Evolutionary conservation across 2,329 filamentous ascomycete genomes (phyloP).

Genomic region (Neocatenulostroma microsporum): DNA sequence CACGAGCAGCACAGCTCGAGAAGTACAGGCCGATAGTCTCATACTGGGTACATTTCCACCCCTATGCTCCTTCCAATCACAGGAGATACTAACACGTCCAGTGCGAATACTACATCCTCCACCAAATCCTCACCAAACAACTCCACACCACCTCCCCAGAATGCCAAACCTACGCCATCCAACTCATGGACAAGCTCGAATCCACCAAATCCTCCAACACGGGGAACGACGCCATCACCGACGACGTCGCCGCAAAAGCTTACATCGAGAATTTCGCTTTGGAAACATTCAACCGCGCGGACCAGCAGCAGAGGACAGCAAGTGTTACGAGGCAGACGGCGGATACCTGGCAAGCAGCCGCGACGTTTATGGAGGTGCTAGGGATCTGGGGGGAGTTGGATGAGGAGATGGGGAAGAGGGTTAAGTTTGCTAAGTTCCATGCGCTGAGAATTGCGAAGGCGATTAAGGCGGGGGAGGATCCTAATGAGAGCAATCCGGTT

Average conservation of each 20-base stretch:
- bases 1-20: slow-evolving; percentile 76
- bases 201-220: slow-evolving; percentile 65
- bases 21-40: slow-evolving; percentile 70
- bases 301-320: slow-evolving; percentile 71
- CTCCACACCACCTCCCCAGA: slow-evolving; percentile 74
- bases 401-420: slow-evolving; percentile 70
- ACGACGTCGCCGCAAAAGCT: slow-evolving; percentile 78
- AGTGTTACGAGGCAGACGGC: slow-evolving; percentile 65
- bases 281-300: slow-evolving; percentile 77
- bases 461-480: slow-evolving; percentile 81
- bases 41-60: slow-evolving; percentile 63
- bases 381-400: slow-evolving; percentile 75
- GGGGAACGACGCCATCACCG: slow-evolving; percentile 72
- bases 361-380: slow-evolving; percentile 82
- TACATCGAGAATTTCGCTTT: slow-evolving; percentile 92
- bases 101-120: slow-evolving; percentile 76
- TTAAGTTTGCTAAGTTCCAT: slow-evolving; percentile 96
- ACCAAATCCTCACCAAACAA: slow-evolving; percentile 75
- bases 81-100: slow-evolving; percentile 60
- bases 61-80: too few relatives aligned
- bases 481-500: slow-evolving; percentile 81
- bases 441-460: slow-evolving; percentile 84
- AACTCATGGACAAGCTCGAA: slow-evolving; percentile 87
- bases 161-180: slow-evolving; percentile 69
- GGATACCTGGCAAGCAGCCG: slow-evolving; percentile 85